Evolutionary conservation across 176 grass and related monocot species (phyloP).

Genomic region (Ensete glaucum): DNA sequence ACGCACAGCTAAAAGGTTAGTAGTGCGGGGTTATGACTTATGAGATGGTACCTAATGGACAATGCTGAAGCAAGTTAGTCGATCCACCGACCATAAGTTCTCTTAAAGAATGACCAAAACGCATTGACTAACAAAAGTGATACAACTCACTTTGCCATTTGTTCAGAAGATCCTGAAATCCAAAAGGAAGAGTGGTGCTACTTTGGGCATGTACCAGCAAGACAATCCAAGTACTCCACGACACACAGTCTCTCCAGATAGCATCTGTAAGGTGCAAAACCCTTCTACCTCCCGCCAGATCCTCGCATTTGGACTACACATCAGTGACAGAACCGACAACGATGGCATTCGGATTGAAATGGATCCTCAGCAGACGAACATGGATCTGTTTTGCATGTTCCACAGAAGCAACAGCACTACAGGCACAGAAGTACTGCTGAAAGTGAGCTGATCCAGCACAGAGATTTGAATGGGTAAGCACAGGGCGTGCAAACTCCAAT

Average conservation of each 20-base stretch:
- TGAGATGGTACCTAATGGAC: too few species aligned
- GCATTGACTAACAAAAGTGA: too few species aligned
- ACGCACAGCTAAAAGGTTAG: too few species aligned
- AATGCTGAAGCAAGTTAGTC: too few species aligned
- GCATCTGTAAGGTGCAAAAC: conserved; percentile 32
- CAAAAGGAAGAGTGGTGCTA: too few species aligned
- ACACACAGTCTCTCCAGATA: conserved; percentile 24
- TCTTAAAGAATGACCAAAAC: too few species aligned
- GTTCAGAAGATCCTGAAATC: too few species aligned
- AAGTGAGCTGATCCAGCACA: conserved; percentile 55
- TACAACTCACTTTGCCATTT: too few species aligned
- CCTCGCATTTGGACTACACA: conserved; percentile 74
- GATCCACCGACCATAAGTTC: too few species aligned
- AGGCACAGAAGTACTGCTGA: conserved; percentile 46
- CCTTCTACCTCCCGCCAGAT: conserved; percentile 29
- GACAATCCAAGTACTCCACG: conserved; percentile 37
- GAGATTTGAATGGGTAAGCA: conserved; percentile 30
- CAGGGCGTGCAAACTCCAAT: conserved; percentile 40
- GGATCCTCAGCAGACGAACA: conserved; percentile 29
- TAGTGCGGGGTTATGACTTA: too few species aligned
- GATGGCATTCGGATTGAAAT: conserved; percentile 26
- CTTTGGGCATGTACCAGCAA: too few species aligned
- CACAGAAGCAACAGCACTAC: conserved; percentile 31
- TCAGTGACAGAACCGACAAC: conserved; percentile 39
- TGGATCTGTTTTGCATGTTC: conserved; percentile 57